These are phyloP conservation scores for Raphanus raphanistrum DNA, from an alignment of 345 rosid species.

Conservation along the genomic window DNA sequence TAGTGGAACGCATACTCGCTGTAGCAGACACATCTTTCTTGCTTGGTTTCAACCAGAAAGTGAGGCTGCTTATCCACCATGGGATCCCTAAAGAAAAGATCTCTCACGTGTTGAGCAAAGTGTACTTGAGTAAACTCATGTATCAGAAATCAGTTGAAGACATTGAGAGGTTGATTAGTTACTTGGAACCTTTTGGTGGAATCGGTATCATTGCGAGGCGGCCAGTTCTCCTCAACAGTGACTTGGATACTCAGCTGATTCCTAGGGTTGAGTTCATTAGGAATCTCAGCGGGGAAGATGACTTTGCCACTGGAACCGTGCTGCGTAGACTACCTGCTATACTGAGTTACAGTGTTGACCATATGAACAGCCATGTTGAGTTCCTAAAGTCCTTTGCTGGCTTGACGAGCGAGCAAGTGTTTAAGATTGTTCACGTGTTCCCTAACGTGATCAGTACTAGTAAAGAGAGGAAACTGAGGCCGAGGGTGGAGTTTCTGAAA, in stretches of 20 bases:
- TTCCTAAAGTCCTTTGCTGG: constrained; percentile 67
- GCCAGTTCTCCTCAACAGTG: constrained; percentile 58
- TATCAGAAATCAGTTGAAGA: constrained; percentile 61
- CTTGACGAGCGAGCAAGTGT: constrained; percentile 54
- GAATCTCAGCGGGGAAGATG: constrained; percentile 69
- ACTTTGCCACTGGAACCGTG: constrained; percentile 52
- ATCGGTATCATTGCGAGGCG: constrained; percentile 54
- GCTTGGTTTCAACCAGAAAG: constrained; percentile 59
- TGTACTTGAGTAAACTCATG: constrained; percentile 54
- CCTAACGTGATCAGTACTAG: constrained; percentile 65
- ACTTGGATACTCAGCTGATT: constrained; percentile 61
- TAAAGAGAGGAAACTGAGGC: constrained; percentile 66
- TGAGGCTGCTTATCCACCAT: constrained; percentile 47
- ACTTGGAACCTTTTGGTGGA: constrained; percentile 64
- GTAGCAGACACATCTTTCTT: constrained; percentile 46
- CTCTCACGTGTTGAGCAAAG: constrained; percentile 61
- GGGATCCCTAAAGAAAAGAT: constrained; percentile 58
- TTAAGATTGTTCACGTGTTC: constrained; percentile 62
- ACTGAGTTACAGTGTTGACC: constrained; percentile 55
- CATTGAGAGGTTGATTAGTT: constrained; percentile 53
- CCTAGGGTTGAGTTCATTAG: constrained; percentile 59
- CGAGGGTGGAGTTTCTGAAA: constrained; percentile 67
- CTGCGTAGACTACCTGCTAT: constrained; percentile 63
- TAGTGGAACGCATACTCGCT: constrained; percentile 54
- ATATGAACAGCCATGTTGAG: constrained; percentile 57